Evolutionary conservation across 176 grass and related monocot species (phyloP).

Genomic region (Oryza glumipatula): DNA sequence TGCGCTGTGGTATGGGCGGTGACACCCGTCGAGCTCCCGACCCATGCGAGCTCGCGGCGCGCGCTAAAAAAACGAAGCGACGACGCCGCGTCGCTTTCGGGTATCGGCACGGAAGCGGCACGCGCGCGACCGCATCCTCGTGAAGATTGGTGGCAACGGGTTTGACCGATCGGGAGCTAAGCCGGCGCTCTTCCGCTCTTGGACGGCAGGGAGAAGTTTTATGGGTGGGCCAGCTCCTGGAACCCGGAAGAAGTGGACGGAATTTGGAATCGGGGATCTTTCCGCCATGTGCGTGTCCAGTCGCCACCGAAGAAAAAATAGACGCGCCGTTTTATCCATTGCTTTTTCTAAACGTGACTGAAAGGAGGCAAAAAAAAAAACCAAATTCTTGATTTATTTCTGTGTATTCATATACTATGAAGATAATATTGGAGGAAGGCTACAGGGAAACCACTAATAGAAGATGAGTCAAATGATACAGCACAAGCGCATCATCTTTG

Average conservation of each 20-base stretch:
- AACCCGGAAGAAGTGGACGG: background rate
- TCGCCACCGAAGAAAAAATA: background rate
- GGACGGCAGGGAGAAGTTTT: background rate
- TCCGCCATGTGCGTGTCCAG: background rate
- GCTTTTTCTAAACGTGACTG: too few relatives aligned
- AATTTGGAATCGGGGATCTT: background rate
- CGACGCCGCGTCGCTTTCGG: slow-evolving; percentile 11
- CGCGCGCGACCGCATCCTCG: background rate
- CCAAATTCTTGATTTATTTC: background rate
- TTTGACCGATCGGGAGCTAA: background rate
- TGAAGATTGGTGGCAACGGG: background rate
- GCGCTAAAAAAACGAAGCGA: background rate
- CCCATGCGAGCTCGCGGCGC: slow-evolving; percentile 11
- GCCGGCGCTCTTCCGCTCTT: background rate
- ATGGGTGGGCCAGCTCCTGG: background rate
- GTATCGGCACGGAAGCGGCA: background rate
- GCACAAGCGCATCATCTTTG: background rate
- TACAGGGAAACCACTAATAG: background rate
- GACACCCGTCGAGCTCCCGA: slow-evolving; percentile 23
- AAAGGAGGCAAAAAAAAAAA: background rate
- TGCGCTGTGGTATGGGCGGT: slow-evolving; percentile 1
- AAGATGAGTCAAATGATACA: slow-evolving; percentile 4
- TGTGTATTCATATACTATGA: background rate
- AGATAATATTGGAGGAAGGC: background rate
- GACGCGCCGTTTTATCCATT: background rate